Percentiles rank a stretch among this genome's conserved stretches.
These are phyloP conservation scores for Dalbergia cochinchinensis DNA, from an alignment of 306 rosid genomes.

Conservation along the genomic window DNA sequence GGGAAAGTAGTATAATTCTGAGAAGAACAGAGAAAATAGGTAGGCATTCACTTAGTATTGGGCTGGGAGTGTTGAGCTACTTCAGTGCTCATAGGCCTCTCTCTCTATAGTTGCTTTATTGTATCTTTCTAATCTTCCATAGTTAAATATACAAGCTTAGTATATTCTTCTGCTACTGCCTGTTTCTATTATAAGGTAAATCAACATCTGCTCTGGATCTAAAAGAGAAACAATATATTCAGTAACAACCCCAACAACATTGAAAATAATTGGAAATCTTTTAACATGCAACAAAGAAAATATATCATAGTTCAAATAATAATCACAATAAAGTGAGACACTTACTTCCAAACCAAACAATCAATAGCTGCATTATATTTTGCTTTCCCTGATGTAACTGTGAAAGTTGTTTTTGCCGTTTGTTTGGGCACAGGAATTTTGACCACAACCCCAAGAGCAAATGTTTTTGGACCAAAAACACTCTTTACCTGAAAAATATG, in stretches of 20 bases:
- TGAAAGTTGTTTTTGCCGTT: conserved; percentile 89
- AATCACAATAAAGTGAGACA: conserved; percentile 35
- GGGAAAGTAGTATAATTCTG: no score
- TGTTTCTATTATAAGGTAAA: no score
- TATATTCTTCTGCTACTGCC: no score
- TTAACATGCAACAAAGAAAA: neutral
- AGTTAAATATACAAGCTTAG: no score
- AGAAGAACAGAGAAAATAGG: no score
- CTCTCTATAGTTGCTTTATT: no score
- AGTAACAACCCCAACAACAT: neutral
- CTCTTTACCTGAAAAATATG: conserved; percentile 80
- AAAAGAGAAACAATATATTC: neutral
- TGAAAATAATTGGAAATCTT: neutral
- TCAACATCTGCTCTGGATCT: neutral
- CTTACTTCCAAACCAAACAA: conserved; percentile 94
- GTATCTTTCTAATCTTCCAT: no score
- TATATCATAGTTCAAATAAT: conserved; percentile 8
- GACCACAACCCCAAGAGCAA: conserved; percentile 93
- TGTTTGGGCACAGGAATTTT: conserved; percentile 94
- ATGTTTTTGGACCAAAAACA: conserved; percentile 86
- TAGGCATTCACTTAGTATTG: no score
- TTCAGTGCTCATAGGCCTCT: no score
- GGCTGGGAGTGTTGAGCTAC: no score
- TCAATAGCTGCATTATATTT: conserved; percentile 88
- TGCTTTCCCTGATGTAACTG: conserved; percentile 91